Evolutionary conservation across 2,329 filamentous ascomycete genomes (phyloP).

Genomic region (Trichoderma sp.): DNA sequence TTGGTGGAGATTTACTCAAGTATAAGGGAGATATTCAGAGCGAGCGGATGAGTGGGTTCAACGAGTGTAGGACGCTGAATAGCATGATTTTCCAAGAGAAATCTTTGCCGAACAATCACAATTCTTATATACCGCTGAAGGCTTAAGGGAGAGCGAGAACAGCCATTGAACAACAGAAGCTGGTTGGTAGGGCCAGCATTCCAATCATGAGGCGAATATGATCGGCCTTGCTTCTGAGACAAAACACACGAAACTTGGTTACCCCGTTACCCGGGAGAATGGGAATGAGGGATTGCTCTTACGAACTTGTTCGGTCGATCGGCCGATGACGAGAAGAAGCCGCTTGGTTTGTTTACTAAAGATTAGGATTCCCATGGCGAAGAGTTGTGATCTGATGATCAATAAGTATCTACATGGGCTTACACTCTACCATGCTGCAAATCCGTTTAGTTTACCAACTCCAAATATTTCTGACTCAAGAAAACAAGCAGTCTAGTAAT

Average conservation of each 20-base stretch:
- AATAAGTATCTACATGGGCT: neutral
- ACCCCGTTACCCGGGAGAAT: conserved; percentile 4
- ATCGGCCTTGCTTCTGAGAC: neutral
- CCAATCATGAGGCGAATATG: conserved; percentile 8
- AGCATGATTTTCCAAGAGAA: neutral
- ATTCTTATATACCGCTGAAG: neutral
- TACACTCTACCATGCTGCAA: neutral
- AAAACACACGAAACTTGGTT: neutral
- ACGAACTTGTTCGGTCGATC: neutral
- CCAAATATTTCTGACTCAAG: too few species aligned
- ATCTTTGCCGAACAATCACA: neutral
- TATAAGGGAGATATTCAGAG: neutral
- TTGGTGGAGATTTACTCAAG: too few species aligned
- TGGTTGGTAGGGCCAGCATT: neutral
- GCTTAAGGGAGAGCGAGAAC: neutral
- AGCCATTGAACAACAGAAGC: neutral
- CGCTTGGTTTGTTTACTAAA: too few species aligned
- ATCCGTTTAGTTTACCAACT: neutral
- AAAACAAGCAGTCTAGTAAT: neutral
- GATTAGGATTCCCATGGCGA: too few species aligned
- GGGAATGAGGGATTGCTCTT: neutral
- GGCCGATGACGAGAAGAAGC: neutral
- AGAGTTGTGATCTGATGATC: neutral
- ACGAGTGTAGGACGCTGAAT: neutral
- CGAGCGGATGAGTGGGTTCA: neutral